Evolutionary conservation across 2,329 filamentous ascomycete species (phyloP), one percentile per base, ranked within the genome.

Genomic region (Cladosporium sp.): DNA sequence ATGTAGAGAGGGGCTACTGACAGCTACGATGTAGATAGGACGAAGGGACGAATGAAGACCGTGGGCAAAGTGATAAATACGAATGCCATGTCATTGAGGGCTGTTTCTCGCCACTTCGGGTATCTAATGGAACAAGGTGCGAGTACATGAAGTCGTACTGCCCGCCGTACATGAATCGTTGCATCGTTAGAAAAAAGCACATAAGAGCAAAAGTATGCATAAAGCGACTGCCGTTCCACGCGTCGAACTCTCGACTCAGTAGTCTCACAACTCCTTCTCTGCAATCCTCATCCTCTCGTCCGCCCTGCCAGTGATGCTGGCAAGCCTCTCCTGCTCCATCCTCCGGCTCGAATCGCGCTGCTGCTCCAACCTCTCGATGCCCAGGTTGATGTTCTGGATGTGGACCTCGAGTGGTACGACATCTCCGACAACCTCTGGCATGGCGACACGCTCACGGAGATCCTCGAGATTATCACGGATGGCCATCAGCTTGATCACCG

Each of bases 401-500:
- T 95, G 91, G 51, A 92, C 88, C 60, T 85, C 84, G 4, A 95
- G 80, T 2, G 91, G 90, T 11, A 92, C 82, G 3, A 78, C 76
- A 8, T 80, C 79, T 1, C 83, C 84, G 12, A 88, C 72, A 11
- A 90, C 76, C 69, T 88, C 88, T 0, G 91, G 90, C 65, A 86
- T 84, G 0, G 86, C 87, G 11, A 93, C 89, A 6, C 89, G 81
- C 67, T 92, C 90, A 26, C 90, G 82, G 70, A 96, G 76, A 72
- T 92, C 90, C 70, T 89, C 87, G 14, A 96, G 79, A 54, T 88
- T 87, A 1, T 87, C 85, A 71, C 88, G 86, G 68, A 95, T 94
- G 65, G 86, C 86, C 76, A 92, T 86, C 41, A 95, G 82, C 72
- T 92, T 91, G 51, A 92, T 79, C 18, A 95, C 81, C 0, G 92